Conservation (phyloP, 2,329 filamentous ascomycete genomes). For the Colletotrichum sp. region DNA sequence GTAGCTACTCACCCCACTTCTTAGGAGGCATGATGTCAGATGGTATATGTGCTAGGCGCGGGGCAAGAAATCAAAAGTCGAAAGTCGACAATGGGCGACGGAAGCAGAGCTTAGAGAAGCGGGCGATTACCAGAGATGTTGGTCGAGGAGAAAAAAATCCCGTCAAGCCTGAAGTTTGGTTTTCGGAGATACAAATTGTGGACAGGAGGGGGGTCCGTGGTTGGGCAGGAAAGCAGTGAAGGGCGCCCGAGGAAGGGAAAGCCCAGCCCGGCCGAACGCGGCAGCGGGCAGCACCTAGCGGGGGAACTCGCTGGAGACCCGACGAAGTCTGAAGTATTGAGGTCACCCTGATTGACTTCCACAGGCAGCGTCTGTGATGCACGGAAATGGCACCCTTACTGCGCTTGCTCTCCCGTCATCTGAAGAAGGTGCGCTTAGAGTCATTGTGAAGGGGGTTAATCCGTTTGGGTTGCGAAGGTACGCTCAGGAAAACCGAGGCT, state of each 20-base stretch:
- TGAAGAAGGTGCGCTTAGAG: background rate
- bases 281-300: slow-evolving; percentile 4
- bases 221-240: slow-evolving; percentile 18
- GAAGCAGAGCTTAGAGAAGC: background rate
- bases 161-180: background rate
- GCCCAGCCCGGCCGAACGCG: slow-evolving; percentile 7
- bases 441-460: background rate
- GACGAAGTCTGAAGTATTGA: background rate
- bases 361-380: background rate
- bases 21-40: slow-evolving; percentile 47
- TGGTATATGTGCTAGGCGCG: background rate
- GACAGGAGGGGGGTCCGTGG: slow-evolving; percentile 12
- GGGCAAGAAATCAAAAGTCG: background rate
- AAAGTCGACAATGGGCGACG: background rate
- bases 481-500: background rate
- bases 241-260: slow-evolving; percentile 7
- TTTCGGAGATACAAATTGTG: slow-evolving; percentile 13
- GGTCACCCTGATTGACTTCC: background rate
- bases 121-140: background rate
- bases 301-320: slow-evolving; percentile 5
- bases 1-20: slow-evolving; percentile 46
- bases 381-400: background rate
- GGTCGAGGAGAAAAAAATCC: background rate
- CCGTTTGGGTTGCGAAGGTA: background rate
- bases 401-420: background rate